Conservation (phyloP, 2,329 filamentous ascomycete genomes). For the Verticillium albo-atrum region DNA sequence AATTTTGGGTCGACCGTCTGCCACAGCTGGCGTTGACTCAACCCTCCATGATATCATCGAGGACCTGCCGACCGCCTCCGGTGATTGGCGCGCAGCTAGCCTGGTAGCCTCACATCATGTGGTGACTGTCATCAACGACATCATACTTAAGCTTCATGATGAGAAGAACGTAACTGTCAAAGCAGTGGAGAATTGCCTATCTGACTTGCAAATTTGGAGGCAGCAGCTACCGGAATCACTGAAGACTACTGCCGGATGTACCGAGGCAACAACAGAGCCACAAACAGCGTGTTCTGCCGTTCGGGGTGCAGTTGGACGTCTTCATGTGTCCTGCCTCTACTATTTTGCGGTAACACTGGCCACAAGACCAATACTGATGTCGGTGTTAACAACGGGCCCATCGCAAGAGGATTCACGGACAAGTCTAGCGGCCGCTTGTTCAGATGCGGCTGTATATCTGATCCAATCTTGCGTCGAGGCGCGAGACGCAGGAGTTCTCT, state of each 20-base stretch:
- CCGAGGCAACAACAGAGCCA: not conserved
- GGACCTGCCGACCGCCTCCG: conserved; percentile 12
- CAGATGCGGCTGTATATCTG: conserved; percentile 51
- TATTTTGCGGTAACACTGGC: conserved; percentile 56
- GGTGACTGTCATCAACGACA: conserved; percentile 38
- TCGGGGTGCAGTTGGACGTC: conserved; percentile 36
- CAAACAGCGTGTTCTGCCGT: conserved; percentile 8
- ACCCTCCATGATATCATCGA: conserved; percentile 20
- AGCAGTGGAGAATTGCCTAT: conserved; percentile 34
- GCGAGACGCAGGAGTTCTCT: conserved; percentile 34
- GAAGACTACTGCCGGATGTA: not conserved
- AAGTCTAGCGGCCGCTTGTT: conserved; percentile 46
- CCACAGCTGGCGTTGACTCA: conserved; percentile 25
- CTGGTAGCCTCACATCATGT: conserved; percentile 36
- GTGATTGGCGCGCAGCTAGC: conserved; percentile 19
- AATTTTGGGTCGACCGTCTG: conserved; percentile 28
- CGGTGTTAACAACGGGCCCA: conserved; percentile 35
- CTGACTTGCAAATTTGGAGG: conserved; percentile 40
- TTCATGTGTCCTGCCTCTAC: conserved; percentile 53
- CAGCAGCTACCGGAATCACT: conserved; percentile 33
- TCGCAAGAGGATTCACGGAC: conserved; percentile 21
- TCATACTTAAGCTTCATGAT: conserved; percentile 36
- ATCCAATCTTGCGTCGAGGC: conserved; percentile 48
- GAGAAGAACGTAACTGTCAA: conserved; percentile 26
- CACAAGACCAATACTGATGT: conserved; percentile 45